Evolutionary conservation across 257 asterid species (phyloP).

Genomic region (Jaltomata sinuosa): DNA sequence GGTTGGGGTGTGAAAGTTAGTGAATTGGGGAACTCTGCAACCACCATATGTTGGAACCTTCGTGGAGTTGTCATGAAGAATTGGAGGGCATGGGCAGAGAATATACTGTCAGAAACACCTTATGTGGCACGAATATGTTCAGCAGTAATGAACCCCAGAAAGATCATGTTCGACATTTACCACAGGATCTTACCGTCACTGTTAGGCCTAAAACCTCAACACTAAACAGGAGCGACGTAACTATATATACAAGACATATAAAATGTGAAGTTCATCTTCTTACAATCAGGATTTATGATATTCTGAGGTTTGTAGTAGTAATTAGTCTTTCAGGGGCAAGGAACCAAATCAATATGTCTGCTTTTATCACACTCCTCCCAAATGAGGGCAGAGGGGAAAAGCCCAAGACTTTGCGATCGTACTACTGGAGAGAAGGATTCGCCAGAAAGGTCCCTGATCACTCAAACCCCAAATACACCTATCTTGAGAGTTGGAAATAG

Average conservation of each 20-base stretch:
- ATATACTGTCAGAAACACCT: not conserved
- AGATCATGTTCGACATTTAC: not conserved
- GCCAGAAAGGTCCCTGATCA: not conserved
- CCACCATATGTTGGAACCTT: not conserved
- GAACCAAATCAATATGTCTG: not conserved
- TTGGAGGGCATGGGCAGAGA: not conserved
- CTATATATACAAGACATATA: not conserved
- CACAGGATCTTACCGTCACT: not conserved
- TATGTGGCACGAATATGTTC: not conserved
- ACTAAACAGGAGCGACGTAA: not conserved
- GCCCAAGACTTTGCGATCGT: not conserved
- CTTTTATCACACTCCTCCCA: not conserved
- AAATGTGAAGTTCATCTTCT: not conserved
- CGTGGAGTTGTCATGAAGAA: not conserved
- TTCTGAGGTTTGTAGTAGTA: not conserved
- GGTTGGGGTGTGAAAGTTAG: not conserved
- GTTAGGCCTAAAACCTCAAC: not conserved
- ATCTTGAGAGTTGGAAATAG: not conserved
- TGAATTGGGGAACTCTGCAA: not conserved
- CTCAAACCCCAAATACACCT: not conserved
- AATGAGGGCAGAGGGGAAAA: not conserved
- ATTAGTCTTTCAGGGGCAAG: not conserved
- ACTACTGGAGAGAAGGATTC: not conserved
- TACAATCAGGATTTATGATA: not conserved
- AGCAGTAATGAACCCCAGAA: not conserved